These are phyloP conservation scores for Caryopteris hybrid DNA, from an alignment of 305 asterid species.

Conservation along the genomic window DNA sequence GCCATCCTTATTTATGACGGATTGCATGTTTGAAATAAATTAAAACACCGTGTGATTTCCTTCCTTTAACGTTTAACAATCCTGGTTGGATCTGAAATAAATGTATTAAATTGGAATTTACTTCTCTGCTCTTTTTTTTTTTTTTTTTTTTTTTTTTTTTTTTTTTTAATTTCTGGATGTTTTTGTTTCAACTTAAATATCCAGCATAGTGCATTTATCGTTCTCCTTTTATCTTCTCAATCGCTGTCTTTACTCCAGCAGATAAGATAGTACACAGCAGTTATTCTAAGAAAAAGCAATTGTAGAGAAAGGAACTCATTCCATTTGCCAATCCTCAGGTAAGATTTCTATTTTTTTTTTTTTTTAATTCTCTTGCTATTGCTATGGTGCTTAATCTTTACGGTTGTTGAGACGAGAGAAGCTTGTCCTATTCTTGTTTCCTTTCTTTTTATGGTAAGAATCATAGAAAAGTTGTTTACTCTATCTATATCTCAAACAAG, in stretches of 20 bases:
- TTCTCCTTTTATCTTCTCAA: constrained; percentile 1
- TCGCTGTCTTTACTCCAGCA: neutral
- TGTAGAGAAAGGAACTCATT: constrained; percentile 12
- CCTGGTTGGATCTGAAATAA: constrained; percentile 8
- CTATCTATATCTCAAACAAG: neutral
- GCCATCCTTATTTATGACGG: no score
- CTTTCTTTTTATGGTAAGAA: neutral
- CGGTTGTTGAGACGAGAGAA: neutral
- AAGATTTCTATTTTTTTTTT: neutral
- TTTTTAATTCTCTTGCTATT: neutral
- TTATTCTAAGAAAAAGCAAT: neutral
- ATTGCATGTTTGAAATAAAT: no score
- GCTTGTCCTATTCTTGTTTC: neutral
- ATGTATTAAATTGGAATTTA: neutral
- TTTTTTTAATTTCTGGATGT: neutral
- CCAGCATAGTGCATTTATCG: neutral
- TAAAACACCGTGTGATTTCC: neutral
- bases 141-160: neutral
- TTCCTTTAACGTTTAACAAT: neutral
- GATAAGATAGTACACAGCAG: neutral
- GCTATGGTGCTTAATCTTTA: neutral
- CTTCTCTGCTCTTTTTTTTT: neutral
- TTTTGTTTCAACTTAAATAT: neutral
- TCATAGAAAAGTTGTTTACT: neutral
- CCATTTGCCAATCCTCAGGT: constrained; percentile 4